Evolutionary conservation across 1,284 basidiomycete genomes (phyloP), one percentile per base, ranked within the genome.

Genomic region (Pseudozyma pruni): DNA sequence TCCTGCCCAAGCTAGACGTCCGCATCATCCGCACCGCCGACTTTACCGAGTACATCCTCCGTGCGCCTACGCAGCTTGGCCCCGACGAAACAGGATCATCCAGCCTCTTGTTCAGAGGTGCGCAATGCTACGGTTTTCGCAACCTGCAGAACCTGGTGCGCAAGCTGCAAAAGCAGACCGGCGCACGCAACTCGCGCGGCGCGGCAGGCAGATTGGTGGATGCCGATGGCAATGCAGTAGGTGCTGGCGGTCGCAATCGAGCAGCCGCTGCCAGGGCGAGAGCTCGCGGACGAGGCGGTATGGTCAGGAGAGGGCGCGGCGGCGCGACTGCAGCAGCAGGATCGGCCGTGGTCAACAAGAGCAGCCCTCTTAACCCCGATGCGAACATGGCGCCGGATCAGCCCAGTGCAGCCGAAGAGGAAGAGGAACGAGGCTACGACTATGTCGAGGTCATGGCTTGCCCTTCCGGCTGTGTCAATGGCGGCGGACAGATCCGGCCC

Each of bases 361-460:
- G 79, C 52, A 66, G 59, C 27, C 69, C 58, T 0, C 45, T 56
- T 22, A 63, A 62, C 19, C 59, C 56, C 10, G 64, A 57, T 1
- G 23, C 59, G 8, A 49, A 42, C 4, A 32, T 32, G 14, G 22
- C 11, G 13, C 14, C 29, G 16, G 22, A 13, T 8, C 49, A 27
- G n/a, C 23, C 39, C 20, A 48, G 16, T 8, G 17, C 41, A 23
- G 41, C 51, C 10, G 58, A 73, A 20, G 78, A 80, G 11, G 54
- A 80, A 71, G 79, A 43, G 85, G 87, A 61, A 87, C 88, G 49
- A 85, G 85, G 88, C 31, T 91, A 95, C 82, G 95, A 98, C 84
- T 98, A 95, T 83, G 90, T 98, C 44, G 96, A 99, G 80, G 94
- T 99, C 62, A 98, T 99, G 96, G 96, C 96, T 20, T 99, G 96